phyloP scores from a whole-genome alignment of 257 asterid genomes.

The Capsicum rhomboideum region DNA sequence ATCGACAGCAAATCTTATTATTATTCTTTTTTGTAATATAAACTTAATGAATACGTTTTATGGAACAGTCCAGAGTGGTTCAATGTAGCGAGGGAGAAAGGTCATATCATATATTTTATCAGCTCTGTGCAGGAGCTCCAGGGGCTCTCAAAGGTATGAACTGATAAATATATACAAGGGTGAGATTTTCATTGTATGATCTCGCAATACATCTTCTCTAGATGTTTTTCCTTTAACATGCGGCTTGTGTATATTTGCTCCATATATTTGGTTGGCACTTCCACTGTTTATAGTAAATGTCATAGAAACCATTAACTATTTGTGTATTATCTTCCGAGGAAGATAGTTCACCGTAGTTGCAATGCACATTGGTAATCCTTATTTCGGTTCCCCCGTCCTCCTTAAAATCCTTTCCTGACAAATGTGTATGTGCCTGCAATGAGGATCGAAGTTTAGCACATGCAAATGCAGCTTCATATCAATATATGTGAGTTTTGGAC shows the following conservation, averaged over 20 bases:
- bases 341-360: not conserved
- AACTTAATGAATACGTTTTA: slow-evolving; percentile 10
- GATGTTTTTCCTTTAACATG: not conserved
- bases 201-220: not conserved
- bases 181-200: not conserved
- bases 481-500: not conserved
- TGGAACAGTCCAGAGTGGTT: slow-evolving; percentile 91
- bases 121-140: slow-evolving; percentile 98
- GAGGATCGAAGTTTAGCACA: not conserved
- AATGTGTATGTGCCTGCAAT: not conserved
- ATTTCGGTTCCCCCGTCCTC: not conserved
- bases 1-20: not conserved
- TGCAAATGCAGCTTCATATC: not conserved
- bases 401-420: not conserved
- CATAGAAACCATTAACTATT: not conserved
- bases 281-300: not conserved
- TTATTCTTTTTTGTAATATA: not conserved
- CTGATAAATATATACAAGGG: not conserved
- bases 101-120: slow-evolving; percentile 97
- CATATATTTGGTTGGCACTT: not conserved
- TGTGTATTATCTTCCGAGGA: not conserved
- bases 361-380: not conserved
- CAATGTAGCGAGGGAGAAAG: slow-evolving; percentile 93
- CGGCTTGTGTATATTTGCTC: not conserved
- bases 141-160: slow-evolving; percentile 62